These are phyloP conservation scores for Pisolithus marmoratus DNA, from an alignment of 768 basidiomycete species.

Conservation along the genomic window DNA sequence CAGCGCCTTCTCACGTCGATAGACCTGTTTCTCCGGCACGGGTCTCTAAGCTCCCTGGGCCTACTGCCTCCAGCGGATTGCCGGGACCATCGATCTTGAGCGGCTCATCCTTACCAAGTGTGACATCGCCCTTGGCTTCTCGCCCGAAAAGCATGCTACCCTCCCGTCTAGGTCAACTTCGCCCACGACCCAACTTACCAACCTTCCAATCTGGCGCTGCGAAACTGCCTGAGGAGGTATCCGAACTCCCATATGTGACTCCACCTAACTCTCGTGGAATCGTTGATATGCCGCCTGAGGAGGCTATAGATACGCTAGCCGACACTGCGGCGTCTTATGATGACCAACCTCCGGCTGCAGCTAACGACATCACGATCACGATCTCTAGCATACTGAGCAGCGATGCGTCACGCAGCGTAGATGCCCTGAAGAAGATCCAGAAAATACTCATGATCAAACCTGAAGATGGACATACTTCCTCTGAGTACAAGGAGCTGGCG, in stretches of 20 bases:
- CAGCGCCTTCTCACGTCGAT: constrained; percentile 30
- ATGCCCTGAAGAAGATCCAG: constrained; percentile 91
- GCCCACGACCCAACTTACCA: constrained; percentile 35
- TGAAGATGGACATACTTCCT: constrained; percentile 62
- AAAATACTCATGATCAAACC: constrained; percentile 74
- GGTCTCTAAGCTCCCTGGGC: constrained; percentile 39
- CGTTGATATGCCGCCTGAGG: constrained; percentile 13
- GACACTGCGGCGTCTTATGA: constrained; percentile 25
- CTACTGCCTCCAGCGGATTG: constrained; percentile 9
- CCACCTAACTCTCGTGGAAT: constrained; percentile 12
- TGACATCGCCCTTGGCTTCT: constrained; percentile 33
- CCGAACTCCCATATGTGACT: constrained; percentile 26
- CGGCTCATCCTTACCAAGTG: constrained; percentile 24
- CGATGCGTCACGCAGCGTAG: constrained; percentile 81
- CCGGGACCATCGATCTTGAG: constrained; percentile 5
- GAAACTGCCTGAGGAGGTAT: constrained; percentile 21
- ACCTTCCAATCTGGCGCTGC: constrained; percentile 18
- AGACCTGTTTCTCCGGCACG: constrained; percentile 47
- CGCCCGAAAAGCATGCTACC: constrained; percentile 69
- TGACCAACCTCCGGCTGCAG: constrained; percentile 7
- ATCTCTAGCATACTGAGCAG: constrained; percentile 89
- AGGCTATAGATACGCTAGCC: constrained; percentile 30
- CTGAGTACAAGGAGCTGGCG: constrained; percentile 71
- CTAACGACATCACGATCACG: constrained; percentile 67
- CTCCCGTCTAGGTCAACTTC: constrained; percentile 67